Percentiles rank a stretch among this genome's conserved stretches.
phyloP scores from a whole-genome alignment of 2,329 filamentous ascomycete genomes.

The Pseudocercospora fuligena region DNA sequence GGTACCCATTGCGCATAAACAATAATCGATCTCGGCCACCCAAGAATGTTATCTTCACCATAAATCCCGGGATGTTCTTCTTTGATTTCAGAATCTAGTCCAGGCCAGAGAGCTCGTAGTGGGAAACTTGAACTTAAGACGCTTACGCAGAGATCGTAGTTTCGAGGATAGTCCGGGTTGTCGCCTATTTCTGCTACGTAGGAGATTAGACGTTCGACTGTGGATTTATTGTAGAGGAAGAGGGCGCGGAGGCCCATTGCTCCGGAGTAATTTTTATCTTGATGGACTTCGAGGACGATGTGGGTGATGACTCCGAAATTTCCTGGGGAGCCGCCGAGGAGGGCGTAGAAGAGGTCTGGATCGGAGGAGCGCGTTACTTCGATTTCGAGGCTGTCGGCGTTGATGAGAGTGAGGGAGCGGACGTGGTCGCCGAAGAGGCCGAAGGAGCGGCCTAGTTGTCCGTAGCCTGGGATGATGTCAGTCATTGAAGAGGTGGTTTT shows the following conservation, averaged over 20 bases:
- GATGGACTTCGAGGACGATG: slow-evolving; percentile 46
- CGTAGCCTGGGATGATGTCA: background rate
- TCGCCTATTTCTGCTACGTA: slow-evolving; percentile 53
- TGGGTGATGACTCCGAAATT: slow-evolving; percentile 43
- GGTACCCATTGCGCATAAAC: slow-evolving; percentile 58
- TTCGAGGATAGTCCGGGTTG: slow-evolving; percentile 49
- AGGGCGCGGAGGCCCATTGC: slow-evolving; percentile 51
- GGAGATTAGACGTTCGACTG: slow-evolving; percentile 47
- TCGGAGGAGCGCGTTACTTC: slow-evolving; percentile 36
- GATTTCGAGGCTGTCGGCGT: slow-evolving; percentile 36
- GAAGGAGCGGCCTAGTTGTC: slow-evolving; percentile 53
- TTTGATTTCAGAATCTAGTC: slow-evolving; percentile 46
- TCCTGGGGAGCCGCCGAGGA: slow-evolving; percentile 42
- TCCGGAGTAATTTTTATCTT: slow-evolving; percentile 47
- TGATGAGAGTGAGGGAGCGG: slow-evolving; percentile 36
- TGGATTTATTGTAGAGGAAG: slow-evolving; percentile 48
- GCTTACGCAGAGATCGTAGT: slow-evolving; percentile 55
- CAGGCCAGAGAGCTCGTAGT: slow-evolving; percentile 45
- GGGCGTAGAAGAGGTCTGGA: slow-evolving; percentile 39
- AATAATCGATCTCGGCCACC: slow-evolving; percentile 50
- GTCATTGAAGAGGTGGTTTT: slow-evolving; percentile 30
- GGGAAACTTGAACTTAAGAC: slow-evolving; percentile 51
- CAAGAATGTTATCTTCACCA: slow-evolving; percentile 43
- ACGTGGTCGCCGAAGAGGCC: slow-evolving; percentile 43
- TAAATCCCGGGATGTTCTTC: slow-evolving; percentile 45